Percentiles rank a stretch among this genome's conserved stretches.
Evolutionary conservation across 1,284 basidiomycete genomes (phyloP).

Genomic region (Quambalaria eucalypti): DNA sequence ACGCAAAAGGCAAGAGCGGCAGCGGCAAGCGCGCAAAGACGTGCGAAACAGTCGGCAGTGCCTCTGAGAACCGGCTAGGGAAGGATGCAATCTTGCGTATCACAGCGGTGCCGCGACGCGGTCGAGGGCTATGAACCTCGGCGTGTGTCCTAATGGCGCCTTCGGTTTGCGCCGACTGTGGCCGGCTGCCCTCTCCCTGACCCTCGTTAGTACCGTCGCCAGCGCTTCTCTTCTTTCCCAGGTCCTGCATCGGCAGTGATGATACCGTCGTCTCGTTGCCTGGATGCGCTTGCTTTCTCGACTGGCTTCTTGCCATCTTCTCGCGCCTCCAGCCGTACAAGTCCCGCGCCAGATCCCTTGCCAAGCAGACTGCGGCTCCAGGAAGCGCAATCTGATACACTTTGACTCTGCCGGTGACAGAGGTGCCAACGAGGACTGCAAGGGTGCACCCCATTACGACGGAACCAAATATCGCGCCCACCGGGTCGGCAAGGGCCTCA

Average conservation of each 20-base stretch:
- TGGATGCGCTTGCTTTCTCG: too few relatives aligned
- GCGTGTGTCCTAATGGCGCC: too few relatives aligned
- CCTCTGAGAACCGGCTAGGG: conserved; percentile 12
- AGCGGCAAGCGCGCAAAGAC: conserved; percentile 67
- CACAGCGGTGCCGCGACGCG: too few relatives aligned
- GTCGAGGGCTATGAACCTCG: too few relatives aligned
- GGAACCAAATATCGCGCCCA: conserved; percentile 53
- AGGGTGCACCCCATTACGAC: conserved; percentile 54
- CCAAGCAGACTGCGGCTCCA: conserved; percentile 65
- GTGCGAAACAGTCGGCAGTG: conserved; percentile 68
- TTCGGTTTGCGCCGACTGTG: too few relatives aligned
- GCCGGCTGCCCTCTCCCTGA: too few relatives aligned
- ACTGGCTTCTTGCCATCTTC: conserved; percentile 5
- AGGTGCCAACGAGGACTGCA: conserved; percentile 56
- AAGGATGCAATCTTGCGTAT: not conserved
- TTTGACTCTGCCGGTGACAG: conserved; percentile 52
- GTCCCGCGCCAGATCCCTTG: conserved; percentile 63
- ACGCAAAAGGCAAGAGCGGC: conserved; percentile 78
- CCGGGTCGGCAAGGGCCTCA: conserved; percentile 52
- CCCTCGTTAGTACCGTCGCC: too few relatives aligned
- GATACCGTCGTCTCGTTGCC: too few relatives aligned
- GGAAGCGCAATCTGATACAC: conserved; percentile 71
- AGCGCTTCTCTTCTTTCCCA: too few relatives aligned
- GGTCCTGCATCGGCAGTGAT: too few relatives aligned
- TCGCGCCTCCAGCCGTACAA: conserved; percentile 20